Evolutionary conservation across 2,329 filamentous ascomycete species (phyloP).

Genomic region (Aquanectria penicillioides): DNA sequence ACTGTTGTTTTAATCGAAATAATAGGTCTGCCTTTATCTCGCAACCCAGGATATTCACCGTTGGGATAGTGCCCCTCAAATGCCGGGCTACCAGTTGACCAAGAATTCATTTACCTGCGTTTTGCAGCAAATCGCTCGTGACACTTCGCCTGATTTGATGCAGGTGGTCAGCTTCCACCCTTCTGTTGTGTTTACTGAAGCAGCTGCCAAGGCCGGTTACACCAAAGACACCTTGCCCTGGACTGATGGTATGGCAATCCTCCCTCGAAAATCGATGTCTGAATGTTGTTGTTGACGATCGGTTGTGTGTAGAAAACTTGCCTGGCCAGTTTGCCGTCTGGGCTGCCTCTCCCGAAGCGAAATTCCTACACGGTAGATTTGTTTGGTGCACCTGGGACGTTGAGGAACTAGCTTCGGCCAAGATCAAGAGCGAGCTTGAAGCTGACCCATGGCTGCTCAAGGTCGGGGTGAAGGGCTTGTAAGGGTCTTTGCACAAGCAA

Average conservation of each 20-base stretch:
- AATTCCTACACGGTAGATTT: slow-evolving; percentile 57
- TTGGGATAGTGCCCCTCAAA: slow-evolving; percentile 29
- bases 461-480: slow-evolving; percentile 37
- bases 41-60: slow-evolving; percentile 41
- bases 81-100: slow-evolving; percentile 48
- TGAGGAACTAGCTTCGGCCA: slow-evolving; percentile 49
- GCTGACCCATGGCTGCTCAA: slow-evolving; percentile 34
- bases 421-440: slow-evolving; percentile 20
- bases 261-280: neutral
- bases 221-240: slow-evolving; percentile 35
- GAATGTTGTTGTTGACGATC: neutral
- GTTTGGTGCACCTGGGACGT: slow-evolving; percentile 63
- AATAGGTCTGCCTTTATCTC: slow-evolving; percentile 25
- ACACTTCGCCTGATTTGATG: slow-evolving; percentile 44
- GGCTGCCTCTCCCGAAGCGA: slow-evolving; percentile 54
- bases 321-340: slow-evolving; percentile 56
- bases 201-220: slow-evolving; percentile 34
- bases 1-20: neutral
- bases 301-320: slow-evolving; percentile 45
- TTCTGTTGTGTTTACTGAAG: slow-evolving; percentile 48
- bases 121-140: slow-evolving; percentile 49
- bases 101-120: slow-evolving; percentile 49
- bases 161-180: slow-evolving; percentile 54
- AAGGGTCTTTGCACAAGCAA: too few relatives aligned
- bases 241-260: slow-evolving; percentile 24